A percentile compares a stretch with the other conserved stretches of the same genome.
These are phyloP conservation scores for Saccharomycopsis malanga DNA, from an alignment of 805 yeast species.

Conservation along the genomic window DNA sequence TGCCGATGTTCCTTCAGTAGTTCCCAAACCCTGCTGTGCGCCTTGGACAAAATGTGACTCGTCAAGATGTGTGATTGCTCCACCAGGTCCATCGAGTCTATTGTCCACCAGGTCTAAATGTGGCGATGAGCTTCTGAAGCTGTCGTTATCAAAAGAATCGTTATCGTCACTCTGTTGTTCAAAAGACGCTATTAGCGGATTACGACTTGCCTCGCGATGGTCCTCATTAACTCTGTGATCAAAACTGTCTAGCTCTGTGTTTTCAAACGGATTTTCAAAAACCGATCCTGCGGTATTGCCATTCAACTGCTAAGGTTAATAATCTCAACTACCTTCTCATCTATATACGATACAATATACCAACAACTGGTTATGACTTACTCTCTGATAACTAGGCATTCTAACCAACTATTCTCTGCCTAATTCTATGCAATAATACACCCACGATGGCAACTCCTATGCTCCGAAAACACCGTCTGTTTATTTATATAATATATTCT, in stretches of 20 bases:
- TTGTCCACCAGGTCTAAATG: too few species aligned
- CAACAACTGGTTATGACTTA: constrained; percentile 1
- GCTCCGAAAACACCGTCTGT: too few species aligned
- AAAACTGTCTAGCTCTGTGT: constrained; percentile 14
- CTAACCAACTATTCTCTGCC: too few species aligned
- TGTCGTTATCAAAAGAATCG: constrained; percentile 4
- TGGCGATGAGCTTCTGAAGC: not conserved
- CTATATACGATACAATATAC: not conserved
- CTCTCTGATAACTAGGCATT: constrained; percentile 18
- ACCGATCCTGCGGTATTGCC: not conserved
- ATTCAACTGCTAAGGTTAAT: too few species aligned
- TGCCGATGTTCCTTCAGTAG: too few species aligned
- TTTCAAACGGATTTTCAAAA: constrained; percentile 9
- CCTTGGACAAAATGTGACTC: constrained; percentile 6
- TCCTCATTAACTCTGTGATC: not conserved
- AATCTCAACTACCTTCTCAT: not conserved
- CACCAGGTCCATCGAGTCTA: too few species aligned
- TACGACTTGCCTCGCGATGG: not conserved
- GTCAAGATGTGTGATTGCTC: constrained; percentile 5
- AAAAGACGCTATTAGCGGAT: not conserved
- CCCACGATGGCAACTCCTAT: too few species aligned
- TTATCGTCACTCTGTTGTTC: not conserved
- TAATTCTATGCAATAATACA: too few species aligned
- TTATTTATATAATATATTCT: too few species aligned
- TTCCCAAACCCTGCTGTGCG: not conserved